Percentiles rank a stretch among this genome's conserved stretches.
Evolutionary conservation across 176 grass and related monocot genomes (phyloP).

Genomic region (Cenchrus americanus): DNA sequence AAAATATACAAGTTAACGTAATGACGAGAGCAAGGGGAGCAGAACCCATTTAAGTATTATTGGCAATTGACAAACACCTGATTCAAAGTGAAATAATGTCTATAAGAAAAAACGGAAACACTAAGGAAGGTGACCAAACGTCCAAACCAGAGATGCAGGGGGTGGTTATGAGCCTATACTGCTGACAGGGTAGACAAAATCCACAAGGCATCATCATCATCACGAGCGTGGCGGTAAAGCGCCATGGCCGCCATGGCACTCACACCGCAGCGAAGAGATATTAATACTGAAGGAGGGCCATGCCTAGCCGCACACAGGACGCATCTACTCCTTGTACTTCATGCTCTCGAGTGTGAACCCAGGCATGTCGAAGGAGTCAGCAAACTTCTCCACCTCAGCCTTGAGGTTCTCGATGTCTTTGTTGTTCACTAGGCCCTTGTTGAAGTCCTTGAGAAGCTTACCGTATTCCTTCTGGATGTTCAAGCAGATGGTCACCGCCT

Average conservation of each 20-base stretch:
- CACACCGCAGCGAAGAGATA: background rate
- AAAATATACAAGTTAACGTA: background rate
- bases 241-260: background rate
- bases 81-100: background rate
- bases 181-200: background rate
- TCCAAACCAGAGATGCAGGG: background rate
- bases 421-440: slow-evolving; percentile 84
- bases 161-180: slow-evolving; percentile 25
- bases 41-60: slow-evolving; percentile 9
- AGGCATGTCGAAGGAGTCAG: slow-evolving; percentile 88
- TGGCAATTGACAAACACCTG: slow-evolving; percentile 11
- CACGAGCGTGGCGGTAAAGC: background rate
- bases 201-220: slow-evolving; percentile 24
- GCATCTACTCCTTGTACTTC: slow-evolving; percentile 86
- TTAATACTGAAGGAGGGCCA: background rate
- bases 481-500: slow-evolving; percentile 83
- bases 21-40: background rate
- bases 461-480: slow-evolving; percentile 88
- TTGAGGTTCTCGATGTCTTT: slow-evolving; percentile 78
- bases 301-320: background rate
- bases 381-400: slow-evolving; percentile 77
- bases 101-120: background rate
- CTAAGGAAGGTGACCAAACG: background rate
- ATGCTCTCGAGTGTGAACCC: slow-evolving; percentile 79
- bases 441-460: slow-evolving; percentile 91